Conservation (phyloP, 2,329 filamentous ascomycete species). For the Sporothrix luriei region DNA sequence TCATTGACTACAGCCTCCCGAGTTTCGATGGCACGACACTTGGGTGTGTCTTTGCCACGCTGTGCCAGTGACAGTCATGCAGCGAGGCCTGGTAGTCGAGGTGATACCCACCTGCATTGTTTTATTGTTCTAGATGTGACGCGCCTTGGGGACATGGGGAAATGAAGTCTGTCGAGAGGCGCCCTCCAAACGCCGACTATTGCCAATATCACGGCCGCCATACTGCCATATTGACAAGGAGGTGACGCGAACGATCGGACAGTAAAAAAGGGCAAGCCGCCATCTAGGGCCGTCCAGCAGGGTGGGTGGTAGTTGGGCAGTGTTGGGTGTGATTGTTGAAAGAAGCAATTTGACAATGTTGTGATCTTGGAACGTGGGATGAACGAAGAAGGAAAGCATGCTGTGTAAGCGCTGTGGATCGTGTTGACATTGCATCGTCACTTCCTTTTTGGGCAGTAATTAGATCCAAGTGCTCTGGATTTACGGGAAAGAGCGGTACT, state of each 20-base stretch:
- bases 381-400: background rate
- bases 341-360: background rate
- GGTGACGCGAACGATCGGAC: background rate
- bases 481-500: background rate
- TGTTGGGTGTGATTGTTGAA: slow-evolving; percentile 1
- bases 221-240: background rate
- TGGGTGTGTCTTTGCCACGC: background rate
- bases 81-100: background rate
- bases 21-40: slow-evolving; percentile 6
- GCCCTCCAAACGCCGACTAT: background rate
- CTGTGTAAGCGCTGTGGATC: slow-evolving; percentile 10
- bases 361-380: background rate
- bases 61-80: background rate
- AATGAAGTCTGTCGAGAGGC: background rate
- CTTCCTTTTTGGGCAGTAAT: slow-evolving; percentile 14
- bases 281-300: background rate
- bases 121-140: background rate
- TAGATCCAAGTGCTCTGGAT: background rate
- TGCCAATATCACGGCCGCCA: slow-evolving; percentile 24
- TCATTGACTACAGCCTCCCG: background rate
- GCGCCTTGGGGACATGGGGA: background rate
- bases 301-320: slow-evolving; percentile 12
- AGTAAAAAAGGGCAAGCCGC: slow-evolving; percentile 13
- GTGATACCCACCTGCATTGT: background rate
- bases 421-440: slow-evolving; percentile 4